Evolutionary conservation across 176 grass and related monocot species (phyloP).

Genomic region (Triticum monococcum): DNA sequence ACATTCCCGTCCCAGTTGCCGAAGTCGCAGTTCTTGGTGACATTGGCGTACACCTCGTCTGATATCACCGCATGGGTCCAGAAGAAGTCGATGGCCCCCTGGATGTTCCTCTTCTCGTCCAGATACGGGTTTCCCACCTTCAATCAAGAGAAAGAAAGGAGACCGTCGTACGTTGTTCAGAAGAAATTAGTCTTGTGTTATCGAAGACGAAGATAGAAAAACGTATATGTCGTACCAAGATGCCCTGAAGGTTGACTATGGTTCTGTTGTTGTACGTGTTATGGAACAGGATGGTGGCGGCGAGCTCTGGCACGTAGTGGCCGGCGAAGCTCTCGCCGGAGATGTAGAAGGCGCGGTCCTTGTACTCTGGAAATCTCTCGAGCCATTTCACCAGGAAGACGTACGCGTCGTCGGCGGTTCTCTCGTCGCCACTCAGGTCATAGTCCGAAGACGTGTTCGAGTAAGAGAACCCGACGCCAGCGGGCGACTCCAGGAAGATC

Average conservation of each 20-base stretch:
- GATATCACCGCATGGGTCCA: conserved; percentile 49
- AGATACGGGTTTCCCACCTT: conserved; percentile 53
- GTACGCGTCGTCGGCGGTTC: conserved; percentile 28
- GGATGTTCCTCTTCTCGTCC: not conserved
- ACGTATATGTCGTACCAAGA: conserved; percentile 21
- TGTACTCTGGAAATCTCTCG: conserved; percentile 47
- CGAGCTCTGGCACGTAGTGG: conserved; percentile 46
- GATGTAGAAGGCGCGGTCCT: conserved; percentile 48
- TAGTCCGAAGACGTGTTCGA: conserved; percentile 45
- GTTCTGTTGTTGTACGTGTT: conserved; percentile 34
- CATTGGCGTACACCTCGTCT: conserved; percentile 27
- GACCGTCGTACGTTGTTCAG: no score
- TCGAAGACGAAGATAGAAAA: no score
- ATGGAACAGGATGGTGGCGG: conserved; percentile 32
- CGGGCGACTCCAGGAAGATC: conserved; percentile 61
- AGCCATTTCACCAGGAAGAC: conserved; percentile 43
- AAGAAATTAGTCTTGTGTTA: no score
- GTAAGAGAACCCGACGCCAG: conserved; percentile 59
- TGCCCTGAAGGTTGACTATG: conserved; percentile 39
- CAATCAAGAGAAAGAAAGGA: not conserved
- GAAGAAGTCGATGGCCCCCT: conserved; percentile 9
- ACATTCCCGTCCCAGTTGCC: not conserved
- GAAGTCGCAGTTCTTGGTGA: conserved; percentile 41
- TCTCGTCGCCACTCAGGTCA: conserved; percentile 29
- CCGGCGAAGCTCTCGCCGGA: conserved; percentile 61